Base-by-base conservation (phyloP, 2,329 filamentous ascomycete species). In the Diaporthe vaccinii region DNA sequence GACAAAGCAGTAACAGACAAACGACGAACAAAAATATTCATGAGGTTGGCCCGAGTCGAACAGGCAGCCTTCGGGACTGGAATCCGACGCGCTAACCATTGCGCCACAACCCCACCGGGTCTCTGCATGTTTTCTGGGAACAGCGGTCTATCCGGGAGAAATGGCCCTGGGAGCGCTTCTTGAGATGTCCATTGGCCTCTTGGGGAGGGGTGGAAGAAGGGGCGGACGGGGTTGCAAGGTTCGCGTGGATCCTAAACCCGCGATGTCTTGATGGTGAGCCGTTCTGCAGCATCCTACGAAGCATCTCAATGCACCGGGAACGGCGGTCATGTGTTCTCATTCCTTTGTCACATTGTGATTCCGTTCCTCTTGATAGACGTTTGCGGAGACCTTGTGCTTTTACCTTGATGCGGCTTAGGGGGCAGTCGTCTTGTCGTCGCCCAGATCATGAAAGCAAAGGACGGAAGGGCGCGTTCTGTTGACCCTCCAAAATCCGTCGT, bases 1-100 rank as follows among this genome's bases (percentile, higher is more conserved):
- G n/a, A 28, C 46, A 41, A 55, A 51, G 34, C 22, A 53, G 34
- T n/a, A n/a, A 34, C 25, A 12, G 44, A 25, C 8, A n/a, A 14
- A 22, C 22, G 15, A 53, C 7, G 59, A 55, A 46, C 20, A 25
- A 65, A 72, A 73, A 44, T 31, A 44, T 44, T 14, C 15, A 22
- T 55, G 70, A 65, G 70, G 58, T 39, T 62, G 44, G 49, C 57
- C 57, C 49, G 41, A 72, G n/a, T 55, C 25, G 46, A 65, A 62
- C 70, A 34, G 44, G 31, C 36, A 62, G 7, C 41, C 57, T 72
- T 72, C 41, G 70, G 34, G 44, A 72, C 57, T 53, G 57, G 57
- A 62, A 72, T 53, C 70, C 34, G 58, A 65, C 58, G 46, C 58
- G 70, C 58, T 65, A 39, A 10, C 49, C 70, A 44, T 51, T 36